Conservation (phyloP, 257 asterid genomes). For the Solanum virginianum region DNA sequence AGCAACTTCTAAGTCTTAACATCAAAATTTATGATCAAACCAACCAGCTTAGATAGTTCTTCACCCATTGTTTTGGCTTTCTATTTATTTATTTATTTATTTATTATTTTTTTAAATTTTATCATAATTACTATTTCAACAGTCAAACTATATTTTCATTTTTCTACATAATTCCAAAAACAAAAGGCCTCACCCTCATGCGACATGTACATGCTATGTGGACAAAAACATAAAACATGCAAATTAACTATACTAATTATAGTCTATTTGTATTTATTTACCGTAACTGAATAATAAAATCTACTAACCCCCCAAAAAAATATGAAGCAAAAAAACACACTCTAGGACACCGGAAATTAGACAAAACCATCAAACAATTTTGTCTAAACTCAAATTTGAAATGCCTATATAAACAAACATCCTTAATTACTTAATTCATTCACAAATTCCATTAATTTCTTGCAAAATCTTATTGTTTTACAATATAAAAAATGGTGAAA, state of each 20-base stretch:
- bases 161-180: not conserved
- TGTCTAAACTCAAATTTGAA: not conserved
- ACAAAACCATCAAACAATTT: not conserved
- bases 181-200: not conserved
- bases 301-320: not conserved
- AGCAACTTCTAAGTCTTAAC: not conserved
- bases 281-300: not conserved
- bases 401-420: not conserved
- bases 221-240: not conserved
- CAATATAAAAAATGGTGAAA: constrained; percentile 10
- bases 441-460: not conserved
- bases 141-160: not conserved
- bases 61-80: not conserved
- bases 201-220: not conserved
- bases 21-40: not conserved
- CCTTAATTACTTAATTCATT: not conserved
- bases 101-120: no score
- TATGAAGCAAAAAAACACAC: not conserved
- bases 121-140: not conserved
- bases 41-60: not conserved
- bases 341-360: not conserved
- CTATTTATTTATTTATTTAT: not conserved
- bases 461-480: not conserved
- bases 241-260: not conserved
- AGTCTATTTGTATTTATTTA: not conserved